Evolutionary conservation across 2,329 filamentous ascomycete species (phyloP).

Genomic region (Nigrospora oryzae): DNA sequence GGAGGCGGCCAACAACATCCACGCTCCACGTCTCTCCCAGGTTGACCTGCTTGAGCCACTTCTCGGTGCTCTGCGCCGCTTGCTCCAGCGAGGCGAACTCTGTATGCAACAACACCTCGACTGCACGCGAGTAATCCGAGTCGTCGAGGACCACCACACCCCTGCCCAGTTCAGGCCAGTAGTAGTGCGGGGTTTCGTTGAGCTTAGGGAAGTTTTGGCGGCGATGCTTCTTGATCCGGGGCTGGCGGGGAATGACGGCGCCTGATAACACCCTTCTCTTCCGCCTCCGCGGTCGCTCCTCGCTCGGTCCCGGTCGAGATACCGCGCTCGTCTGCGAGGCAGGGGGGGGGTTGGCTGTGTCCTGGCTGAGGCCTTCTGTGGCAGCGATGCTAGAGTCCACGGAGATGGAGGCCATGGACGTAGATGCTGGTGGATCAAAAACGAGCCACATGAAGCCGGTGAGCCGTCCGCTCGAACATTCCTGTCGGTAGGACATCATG

Average conservation of each 20-base stretch:
- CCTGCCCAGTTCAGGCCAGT: slow-evolving; percentile 53
- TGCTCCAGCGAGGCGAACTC: slow-evolving; percentile 63
- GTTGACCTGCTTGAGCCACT: slow-evolving; percentile 63
- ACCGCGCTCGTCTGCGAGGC: too few relatives aligned
- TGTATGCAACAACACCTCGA: slow-evolving; percentile 62
- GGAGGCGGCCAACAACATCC: slow-evolving; percentile 34
- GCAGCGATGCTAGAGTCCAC: slow-evolving; percentile 17
- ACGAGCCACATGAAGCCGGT: slow-evolving; percentile 95
- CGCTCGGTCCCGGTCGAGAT: slow-evolving; percentile 7
- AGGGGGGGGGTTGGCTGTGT: too few relatives aligned
- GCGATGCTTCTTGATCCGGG: slow-evolving; percentile 53
- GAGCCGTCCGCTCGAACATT: slow-evolving; percentile 85
- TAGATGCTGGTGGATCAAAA: slow-evolving; percentile 47
- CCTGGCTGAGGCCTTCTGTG: too few relatives aligned
- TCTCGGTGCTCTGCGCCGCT: slow-evolving; percentile 54
- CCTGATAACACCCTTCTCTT: slow-evolving; percentile 45
- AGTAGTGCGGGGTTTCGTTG: slow-evolving; percentile 54
- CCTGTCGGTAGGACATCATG: slow-evolving; percentile 92
- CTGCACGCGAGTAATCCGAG: slow-evolving; percentile 55
- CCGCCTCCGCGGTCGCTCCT: slow-evolving; percentile 24
- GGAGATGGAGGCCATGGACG: slow-evolving; percentile 19
- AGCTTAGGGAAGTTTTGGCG: slow-evolving; percentile 39
- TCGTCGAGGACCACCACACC: slow-evolving; percentile 57
- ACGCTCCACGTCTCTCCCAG: slow-evolving; percentile 44
- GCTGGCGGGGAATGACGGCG: slow-evolving; percentile 53